phyloP scores from a whole-genome alignment of 805 yeast genomes.

The Yarrowia yakushimensis region DNA sequence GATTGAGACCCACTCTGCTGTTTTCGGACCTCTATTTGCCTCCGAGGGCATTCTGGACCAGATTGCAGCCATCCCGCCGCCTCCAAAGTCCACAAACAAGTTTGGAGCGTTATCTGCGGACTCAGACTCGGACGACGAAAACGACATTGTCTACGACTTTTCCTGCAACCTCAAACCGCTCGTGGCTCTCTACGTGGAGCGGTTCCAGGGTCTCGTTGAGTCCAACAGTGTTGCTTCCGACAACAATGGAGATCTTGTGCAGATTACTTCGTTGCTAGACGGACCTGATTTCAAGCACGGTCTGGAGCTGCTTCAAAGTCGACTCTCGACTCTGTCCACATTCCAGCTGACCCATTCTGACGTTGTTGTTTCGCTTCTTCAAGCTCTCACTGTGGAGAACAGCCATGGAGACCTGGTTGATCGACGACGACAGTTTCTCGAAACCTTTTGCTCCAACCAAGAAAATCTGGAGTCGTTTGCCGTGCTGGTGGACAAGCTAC shows the following conservation, averaged over 20 bases:
- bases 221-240: not conserved
- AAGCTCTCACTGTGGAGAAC: slow-evolving; percentile 33
- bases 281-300: slow-evolving; percentile 25
- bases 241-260: not conserved
- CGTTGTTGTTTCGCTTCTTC: slow-evolving; percentile 46
- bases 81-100: slow-evolving; percentile 28
- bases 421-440: slow-evolving; percentile 43
- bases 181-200: slow-evolving; percentile 32
- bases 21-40: slow-evolving; percentile 50
- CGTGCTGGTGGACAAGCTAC: slow-evolving; percentile 53
- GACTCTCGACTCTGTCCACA: slow-evolving; percentile 49
- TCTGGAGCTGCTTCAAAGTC: slow-evolving; percentile 8
- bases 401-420: slow-evolving; percentile 29
- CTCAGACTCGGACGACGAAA: slow-evolving; percentile 28
- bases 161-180: slow-evolving; percentile 29
- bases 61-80: slow-evolving; percentile 35
- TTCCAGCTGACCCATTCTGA: slow-evolving; percentile 75
- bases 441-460: slow-evolving; percentile 38
- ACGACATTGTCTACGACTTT: slow-evolving; percentile 32
- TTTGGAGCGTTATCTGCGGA: slow-evolving; percentile 28
- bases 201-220: slow-evolving; percentile 16
- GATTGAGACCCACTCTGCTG: slow-evolving; percentile 44
- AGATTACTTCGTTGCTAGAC: slow-evolving; percentile 24
- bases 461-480: slow-evolving; percentile 34
- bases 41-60: slow-evolving; percentile 72